phyloP scores from a whole-genome alignment of 768 basidiomycete genomes.

The Baorangia bicolor region DNA sequence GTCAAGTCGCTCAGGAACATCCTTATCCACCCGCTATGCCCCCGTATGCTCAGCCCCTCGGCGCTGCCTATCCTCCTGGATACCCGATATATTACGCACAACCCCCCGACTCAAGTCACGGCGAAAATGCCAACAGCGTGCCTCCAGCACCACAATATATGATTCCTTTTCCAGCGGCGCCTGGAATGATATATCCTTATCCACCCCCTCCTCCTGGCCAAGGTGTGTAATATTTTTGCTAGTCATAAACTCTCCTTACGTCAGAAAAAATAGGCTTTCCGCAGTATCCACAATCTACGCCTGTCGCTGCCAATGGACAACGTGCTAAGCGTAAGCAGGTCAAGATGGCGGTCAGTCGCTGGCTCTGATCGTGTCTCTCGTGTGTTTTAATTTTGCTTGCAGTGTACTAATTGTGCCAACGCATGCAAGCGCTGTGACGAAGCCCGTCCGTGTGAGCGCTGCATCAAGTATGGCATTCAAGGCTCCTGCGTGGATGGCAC shows the following conservation, averaged over 20 bases:
- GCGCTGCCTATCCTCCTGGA: slow-evolving; percentile 31
- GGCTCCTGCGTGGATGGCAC: slow-evolving; percentile 58
- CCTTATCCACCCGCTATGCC: slow-evolving; percentile 27
- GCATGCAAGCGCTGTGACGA: slow-evolving; percentile 61
- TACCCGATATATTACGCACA: slow-evolving; percentile 36
- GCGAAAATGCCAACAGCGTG: slow-evolving; percentile 34
- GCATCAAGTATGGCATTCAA: slow-evolving; percentile 59
- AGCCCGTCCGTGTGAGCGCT: slow-evolving; percentile 60
- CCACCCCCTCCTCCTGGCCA: slow-evolving; percentile 39
- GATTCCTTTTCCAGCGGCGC: slow-evolving; percentile 39
- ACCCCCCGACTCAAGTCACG: slow-evolving; percentile 27
- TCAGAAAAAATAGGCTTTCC: slow-evolving; percentile 31
- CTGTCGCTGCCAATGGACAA: slow-evolving; percentile 24
- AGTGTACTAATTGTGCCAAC: slow-evolving; percentile 58
- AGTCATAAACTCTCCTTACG: slow-evolving; percentile 3
- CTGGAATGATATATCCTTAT: slow-evolving; percentile 46
- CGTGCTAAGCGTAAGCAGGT: slow-evolving; percentile 53
- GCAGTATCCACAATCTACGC: slow-evolving; percentile 28
- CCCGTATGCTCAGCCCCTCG: slow-evolving; percentile 29
- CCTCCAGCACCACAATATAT: slow-evolving; percentile 34
- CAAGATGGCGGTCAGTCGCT: slow-evolving; percentile 52
- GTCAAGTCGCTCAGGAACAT: slow-evolving; percentile 37
- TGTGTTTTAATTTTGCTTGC: not conserved
- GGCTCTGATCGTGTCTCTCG: not conserved
- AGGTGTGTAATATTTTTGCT: slow-evolving; percentile 26